Evolutionary conservation across 2,329 filamentous ascomycete species (phyloP), one percentile per base, ranked within the genome.

Genomic region (Paraconiothyrium brasiliense): DNA sequence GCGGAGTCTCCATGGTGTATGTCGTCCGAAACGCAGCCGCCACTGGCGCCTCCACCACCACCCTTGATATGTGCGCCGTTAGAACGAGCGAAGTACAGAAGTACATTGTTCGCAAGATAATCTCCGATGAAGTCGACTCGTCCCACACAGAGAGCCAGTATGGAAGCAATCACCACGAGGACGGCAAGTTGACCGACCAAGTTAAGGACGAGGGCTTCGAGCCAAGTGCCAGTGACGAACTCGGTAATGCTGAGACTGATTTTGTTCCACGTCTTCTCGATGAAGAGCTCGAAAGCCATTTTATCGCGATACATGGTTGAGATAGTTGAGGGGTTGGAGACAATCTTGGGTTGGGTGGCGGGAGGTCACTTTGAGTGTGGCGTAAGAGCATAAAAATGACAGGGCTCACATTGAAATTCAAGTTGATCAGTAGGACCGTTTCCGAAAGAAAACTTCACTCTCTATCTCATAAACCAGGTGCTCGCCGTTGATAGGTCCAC

Each of bases 231-330:
- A 24, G n/a, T 24, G 20, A 24, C 43, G 11, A 22, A 11, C 11
- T 24, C 20, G 20, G 43, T 46, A 1, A 46, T 46, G 20, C 43
- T 7, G 20, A 22, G 4, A 7, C 20, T 6, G 20, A 46, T 24
- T 9, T 7, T 20, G 20, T 46, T 46, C 43, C 43, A 46, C 3
- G 4, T 46, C 10, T 46, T 24, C 43, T 46, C 43, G 43, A 46
- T 46, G 20, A 46, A 46, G 43, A 46, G n/a, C n/a, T 46, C 43
- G 11, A 46, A 24, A 46, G n/a, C n/a, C n/a, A 46, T 13, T 46
- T 46, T 46, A 8, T 46, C 43, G 10, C 43, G 39, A 41, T 41
- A 20, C 20, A 46, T 22, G n/a, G 20, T 20, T 37, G 35, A 20
- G n/a, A 46, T 46, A 11, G 11, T 20, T 9, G 20, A 46, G 20